Conservation (phyloP, 768 basidiomycete genomes). For the Lepiota brunneoincarnata region DNA sequence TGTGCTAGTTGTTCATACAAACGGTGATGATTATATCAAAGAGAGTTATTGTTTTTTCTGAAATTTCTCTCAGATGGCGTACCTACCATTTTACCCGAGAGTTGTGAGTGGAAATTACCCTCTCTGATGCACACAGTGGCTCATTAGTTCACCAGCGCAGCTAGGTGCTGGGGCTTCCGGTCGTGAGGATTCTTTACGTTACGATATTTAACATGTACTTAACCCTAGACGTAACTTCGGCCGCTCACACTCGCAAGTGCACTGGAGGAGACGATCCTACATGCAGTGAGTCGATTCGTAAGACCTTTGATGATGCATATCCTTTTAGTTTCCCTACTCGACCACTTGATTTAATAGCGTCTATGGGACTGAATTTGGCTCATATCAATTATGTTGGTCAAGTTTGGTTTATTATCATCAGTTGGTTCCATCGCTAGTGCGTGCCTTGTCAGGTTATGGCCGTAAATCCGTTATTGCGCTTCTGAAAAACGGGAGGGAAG, state of each 20-base stretch:
- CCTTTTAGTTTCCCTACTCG: neutral
- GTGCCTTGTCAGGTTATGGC: no score
- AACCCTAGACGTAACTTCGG: conserved; percentile 21
- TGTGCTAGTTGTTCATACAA: conserved; percentile 34
- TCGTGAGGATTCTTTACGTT: conserved; percentile 10
- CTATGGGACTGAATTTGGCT: conserved; percentile 45
- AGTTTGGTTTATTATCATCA: conserved; percentile 23
- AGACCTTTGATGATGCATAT: conserved; percentile 10
- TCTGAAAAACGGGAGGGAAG: no score
- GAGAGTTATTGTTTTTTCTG: conserved; percentile 1
- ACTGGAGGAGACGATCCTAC: conserved; percentile 42
- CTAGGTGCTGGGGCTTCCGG: conserved; percentile 44
- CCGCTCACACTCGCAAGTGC: conserved; percentile 38
- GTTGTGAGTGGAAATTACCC: conserved; percentile 29
- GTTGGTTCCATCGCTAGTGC: no score
- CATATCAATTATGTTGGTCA: conserved; percentile 46
- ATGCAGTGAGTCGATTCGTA: conserved; percentile 48
- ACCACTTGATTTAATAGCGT: conserved; percentile 27
- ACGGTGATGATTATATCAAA: conserved; percentile 25
- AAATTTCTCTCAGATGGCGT: conserved; percentile 39
- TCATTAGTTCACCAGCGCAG: conserved; percentile 13
- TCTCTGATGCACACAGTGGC: neutral
- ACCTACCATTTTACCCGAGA: conserved; percentile 47
- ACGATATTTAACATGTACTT: neutral
- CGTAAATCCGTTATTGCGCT: no score